Evolutionary conservation across 2,329 filamentous ascomycete genomes (phyloP).

Genomic region (Diaporthe vaccinii): DNA sequence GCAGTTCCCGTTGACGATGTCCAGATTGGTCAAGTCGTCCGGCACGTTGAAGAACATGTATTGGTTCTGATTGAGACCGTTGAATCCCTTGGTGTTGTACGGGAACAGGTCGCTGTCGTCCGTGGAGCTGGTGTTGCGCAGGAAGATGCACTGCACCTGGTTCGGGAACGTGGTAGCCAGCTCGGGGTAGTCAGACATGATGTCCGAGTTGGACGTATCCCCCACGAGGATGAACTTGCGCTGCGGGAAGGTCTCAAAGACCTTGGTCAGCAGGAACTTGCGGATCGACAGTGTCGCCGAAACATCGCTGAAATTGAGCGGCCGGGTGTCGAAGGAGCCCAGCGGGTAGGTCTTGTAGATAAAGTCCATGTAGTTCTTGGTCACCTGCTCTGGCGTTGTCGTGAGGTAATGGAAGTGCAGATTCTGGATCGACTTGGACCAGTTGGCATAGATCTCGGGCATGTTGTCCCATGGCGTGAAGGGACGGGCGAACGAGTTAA

Average conservation of each 20-base stretch:
- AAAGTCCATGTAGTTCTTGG: constrained; percentile 83
- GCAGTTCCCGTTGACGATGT: constrained; percentile 78
- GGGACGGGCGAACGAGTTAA: constrained; percentile 81
- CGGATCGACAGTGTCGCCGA: constrained; percentile 80
- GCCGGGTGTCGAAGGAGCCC: constrained; percentile 82
- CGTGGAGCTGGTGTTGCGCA: constrained; percentile 73
- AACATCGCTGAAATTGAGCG: constrained; percentile 84
- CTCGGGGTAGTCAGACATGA: constrained; percentile 76
- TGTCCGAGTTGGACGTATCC: constrained; percentile 82
- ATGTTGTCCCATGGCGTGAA: constrained; percentile 84
- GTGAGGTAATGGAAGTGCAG: constrained; percentile 87
- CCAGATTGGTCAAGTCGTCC: constrained; percentile 75
- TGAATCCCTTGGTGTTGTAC: constrained; percentile 80
- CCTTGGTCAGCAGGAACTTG: constrained; percentile 75
- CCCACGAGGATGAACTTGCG: constrained; percentile 83
- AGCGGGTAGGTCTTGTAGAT: constrained; percentile 84
- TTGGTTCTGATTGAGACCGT: constrained; percentile 72
- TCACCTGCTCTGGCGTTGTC: constrained; percentile 83
- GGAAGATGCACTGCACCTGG: constrained; percentile 82
- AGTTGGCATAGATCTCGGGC: constrained; percentile 83
- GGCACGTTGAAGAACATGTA: constrained; percentile 87
- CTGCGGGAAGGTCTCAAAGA: constrained; percentile 81
- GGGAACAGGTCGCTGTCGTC: constrained; percentile 78
- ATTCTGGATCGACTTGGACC: constrained; percentile 75
- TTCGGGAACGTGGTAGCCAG: constrained; percentile 76